These are phyloP conservation scores for Akanthomyces muscarius DNA, from an alignment of 2,329 filamentous ascomycete species.

Conservation along the genomic window DNA sequence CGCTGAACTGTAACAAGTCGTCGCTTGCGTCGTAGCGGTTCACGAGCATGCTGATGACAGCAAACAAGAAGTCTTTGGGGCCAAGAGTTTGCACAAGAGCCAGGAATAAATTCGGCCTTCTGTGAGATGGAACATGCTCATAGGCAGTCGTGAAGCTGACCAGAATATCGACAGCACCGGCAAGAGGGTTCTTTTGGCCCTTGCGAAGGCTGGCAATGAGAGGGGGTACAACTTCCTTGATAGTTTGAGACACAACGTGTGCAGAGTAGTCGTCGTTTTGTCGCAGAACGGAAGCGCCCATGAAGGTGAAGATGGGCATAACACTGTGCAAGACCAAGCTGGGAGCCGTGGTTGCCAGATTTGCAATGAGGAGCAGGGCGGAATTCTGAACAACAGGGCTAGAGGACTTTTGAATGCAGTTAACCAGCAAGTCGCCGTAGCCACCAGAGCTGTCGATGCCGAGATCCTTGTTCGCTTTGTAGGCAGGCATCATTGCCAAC, in stretches of 20 bases:
- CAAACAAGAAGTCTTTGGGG: constrained; percentile 80
- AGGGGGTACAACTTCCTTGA: constrained; percentile 89
- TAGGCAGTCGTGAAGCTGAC: constrained; percentile 95
- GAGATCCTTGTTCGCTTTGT: constrained; percentile 57
- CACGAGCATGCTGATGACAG: constrained; percentile 82
- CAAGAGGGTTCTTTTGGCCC: constrained; percentile 72
- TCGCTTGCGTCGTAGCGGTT: constrained; percentile 80
- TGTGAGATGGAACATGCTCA: constrained; percentile 88
- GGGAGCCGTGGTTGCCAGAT: constrained; percentile 79
- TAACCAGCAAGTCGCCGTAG: constrained; percentile 85
- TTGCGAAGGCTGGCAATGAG: constrained; percentile 80
- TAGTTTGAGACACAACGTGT: constrained; percentile 91
- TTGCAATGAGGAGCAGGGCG: constrained; percentile 81
- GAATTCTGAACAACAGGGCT: constrained; percentile 93
- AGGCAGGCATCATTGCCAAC: constrained; percentile 75
- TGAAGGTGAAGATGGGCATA: constrained; percentile 99
- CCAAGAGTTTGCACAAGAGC: constrained; percentile 83
- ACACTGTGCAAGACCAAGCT: constrained; percentile 93
- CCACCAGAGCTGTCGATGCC: constrained; percentile 75
- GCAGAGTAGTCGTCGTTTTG: constrained; percentile 97
- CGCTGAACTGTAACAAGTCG: constrained; percentile 69
- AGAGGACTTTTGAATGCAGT: constrained; percentile 86
- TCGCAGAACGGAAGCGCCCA: constrained; percentile 84
- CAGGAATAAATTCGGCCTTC: constrained; percentile 76
- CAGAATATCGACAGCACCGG: constrained; percentile 83